Percentiles rank a stretch among this genome's conserved stretches.
phyloP scores from a whole-genome alignment of 768 basidiomycete species.

The Tephrocybe sp. region DNA sequence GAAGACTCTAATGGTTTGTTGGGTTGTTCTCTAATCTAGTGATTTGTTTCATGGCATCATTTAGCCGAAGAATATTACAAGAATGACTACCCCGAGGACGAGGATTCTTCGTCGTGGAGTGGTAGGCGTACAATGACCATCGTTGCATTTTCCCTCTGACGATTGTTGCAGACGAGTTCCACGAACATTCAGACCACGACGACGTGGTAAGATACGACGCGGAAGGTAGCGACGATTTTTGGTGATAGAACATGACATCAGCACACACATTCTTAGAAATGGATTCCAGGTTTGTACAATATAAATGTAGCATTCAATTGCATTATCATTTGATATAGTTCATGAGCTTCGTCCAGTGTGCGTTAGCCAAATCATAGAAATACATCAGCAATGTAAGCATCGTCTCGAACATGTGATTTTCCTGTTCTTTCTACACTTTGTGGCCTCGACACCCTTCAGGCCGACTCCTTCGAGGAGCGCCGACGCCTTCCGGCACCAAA shows the following conservation, averaged over 20 bases:
- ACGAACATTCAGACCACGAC: slow-evolving; percentile 51
- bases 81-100: slow-evolving; percentile 83
- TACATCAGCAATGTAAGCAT: not conserved
- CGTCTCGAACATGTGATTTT: not conserved
- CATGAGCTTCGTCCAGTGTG: not conserved
- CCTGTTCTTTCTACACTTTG: not conserved
- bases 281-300: not conserved
- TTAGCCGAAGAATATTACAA: slow-evolving; percentile 81
- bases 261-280: not conserved
- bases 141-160: not conserved
- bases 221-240: slow-evolving; percentile 22
- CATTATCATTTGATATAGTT: too few species aligned
- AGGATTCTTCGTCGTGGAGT: slow-evolving; percentile 39
- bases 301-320: slow-evolving; percentile 1
- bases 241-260: not conserved
- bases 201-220: slow-evolving; percentile 32
- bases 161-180: slow-evolving; percentile 46
- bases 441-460: not conserved
- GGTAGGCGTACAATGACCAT: slow-evolving; percentile 22
- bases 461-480: slow-evolving; percentile 1
- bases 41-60: slow-evolving; percentile 1
- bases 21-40: not conserved
- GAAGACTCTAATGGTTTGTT: slow-evolving; percentile 79
- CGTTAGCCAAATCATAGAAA: too few species aligned
- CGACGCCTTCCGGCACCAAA: slow-evolving; percentile 19